Evolutionary conservation across 331 rosid genomes (phyloP).

Genomic region (Stylosanthes scabra): DNA sequence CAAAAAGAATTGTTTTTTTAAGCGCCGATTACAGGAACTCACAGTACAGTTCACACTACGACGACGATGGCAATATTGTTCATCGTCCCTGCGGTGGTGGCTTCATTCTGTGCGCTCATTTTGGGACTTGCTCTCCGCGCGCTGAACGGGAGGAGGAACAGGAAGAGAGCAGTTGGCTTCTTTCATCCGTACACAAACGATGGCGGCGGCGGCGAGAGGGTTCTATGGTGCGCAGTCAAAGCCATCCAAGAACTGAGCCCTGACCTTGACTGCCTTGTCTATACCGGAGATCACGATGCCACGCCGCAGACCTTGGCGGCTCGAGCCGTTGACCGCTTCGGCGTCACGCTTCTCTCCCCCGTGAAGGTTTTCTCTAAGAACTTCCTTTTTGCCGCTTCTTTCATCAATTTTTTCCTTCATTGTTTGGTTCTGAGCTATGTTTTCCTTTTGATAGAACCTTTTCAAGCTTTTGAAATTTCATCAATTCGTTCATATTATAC

Average conservation of each 20-base stretch:
- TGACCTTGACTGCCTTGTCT: slow-evolving; percentile 62
- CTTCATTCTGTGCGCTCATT: slow-evolving; percentile 37
- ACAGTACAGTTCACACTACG: too few species aligned
- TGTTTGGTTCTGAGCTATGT: background rate
- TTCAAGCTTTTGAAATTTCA: background rate
- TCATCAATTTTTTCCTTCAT: background rate
- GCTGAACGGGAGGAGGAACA: slow-evolving; percentile 49
- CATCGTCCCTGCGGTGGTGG: slow-evolving; percentile 43
- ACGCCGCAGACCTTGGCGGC: slow-evolving; percentile 65
- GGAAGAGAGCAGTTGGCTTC: slow-evolving; percentile 76
- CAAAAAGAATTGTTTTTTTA: too few species aligned
- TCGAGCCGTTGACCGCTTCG: slow-evolving; percentile 82
- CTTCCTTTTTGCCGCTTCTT: slow-evolving; percentile 7
- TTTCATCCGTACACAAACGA: slow-evolving; percentile 96
- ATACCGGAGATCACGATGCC: slow-evolving; percentile 92
- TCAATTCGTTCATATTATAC: too few species aligned
- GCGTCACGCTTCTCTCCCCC: slow-evolving; percentile 65
- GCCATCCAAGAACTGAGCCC: slow-evolving; percentile 74
- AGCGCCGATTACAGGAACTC: too few species aligned
- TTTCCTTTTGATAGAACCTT: background rate
- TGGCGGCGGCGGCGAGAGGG: slow-evolving; percentile 94
- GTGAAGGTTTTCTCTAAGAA: slow-evolving; percentile 54
- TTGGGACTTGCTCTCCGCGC: slow-evolving; percentile 43
- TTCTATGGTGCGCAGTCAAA: slow-evolving; percentile 92
- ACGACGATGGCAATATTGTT: slow-evolving; percentile 43